phyloP scores from a whole-genome alignment of 768 basidiomycete species.

The Serpula lacrymans region DNA sequence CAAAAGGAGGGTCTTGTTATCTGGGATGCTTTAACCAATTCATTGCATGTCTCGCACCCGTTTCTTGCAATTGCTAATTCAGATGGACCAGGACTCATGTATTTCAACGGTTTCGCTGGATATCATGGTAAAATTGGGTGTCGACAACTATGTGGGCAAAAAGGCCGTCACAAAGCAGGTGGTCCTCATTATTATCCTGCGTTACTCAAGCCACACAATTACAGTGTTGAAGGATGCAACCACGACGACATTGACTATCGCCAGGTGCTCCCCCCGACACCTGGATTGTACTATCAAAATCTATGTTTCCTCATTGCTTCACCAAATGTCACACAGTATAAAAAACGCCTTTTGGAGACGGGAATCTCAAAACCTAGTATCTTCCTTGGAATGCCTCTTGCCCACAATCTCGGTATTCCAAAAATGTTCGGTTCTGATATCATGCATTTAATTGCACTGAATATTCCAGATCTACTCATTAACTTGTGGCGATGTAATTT shows the following conservation, averaged over 20 bases:
- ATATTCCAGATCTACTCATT: conserved; percentile 19
- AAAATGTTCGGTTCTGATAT: conserved; percentile 28
- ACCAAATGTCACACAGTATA: conserved; percentile 16
- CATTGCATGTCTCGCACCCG: conserved; percentile 11
- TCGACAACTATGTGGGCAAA: conserved; percentile 22
- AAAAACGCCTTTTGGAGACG: conserved; percentile 19
- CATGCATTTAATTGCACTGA: conserved; percentile 33
- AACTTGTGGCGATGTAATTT: conserved; percentile 13
- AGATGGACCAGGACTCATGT: conserved; percentile 22
- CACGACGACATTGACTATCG: conserved; percentile 19
- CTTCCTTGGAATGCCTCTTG: conserved; percentile 25
- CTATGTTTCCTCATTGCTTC: neutral
- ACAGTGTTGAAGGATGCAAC: conserved; percentile 13
- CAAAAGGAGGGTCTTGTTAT: conserved; percentile 27
- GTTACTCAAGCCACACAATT: conserved; percentile 19
- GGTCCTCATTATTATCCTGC: conserved; percentile 30
- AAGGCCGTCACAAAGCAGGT: conserved; percentile 22
- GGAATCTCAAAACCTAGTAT: conserved; percentile 33
- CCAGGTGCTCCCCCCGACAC: conserved; percentile 1
- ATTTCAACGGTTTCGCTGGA: conserved; percentile 29
- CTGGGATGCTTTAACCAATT: conserved; percentile 25
- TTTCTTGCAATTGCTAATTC: conserved; percentile 23
- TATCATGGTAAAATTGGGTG: conserved; percentile 32
- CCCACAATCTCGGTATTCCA: conserved; percentile 24
- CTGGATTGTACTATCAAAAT: too few relatives aligned